Evolutionary conservation across 83 land plant species (phyloP), one percentile per base, ranked within the genome.

Genomic region (Larix sibirica): DNA sequence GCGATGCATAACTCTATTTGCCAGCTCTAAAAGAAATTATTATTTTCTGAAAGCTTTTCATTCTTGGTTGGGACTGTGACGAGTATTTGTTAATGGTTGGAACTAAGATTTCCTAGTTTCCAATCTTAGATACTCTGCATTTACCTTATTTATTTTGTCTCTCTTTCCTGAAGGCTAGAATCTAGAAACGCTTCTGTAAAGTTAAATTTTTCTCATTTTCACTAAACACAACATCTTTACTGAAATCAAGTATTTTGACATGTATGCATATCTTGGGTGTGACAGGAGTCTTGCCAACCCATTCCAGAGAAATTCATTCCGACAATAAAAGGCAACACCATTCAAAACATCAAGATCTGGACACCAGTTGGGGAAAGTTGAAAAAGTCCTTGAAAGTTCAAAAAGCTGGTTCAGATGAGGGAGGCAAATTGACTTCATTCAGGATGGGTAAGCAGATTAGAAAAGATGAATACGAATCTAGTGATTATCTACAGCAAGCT

Each of bases 361-460:
- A 50, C 54, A 6, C 4, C 31, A 75, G 26, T 75, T 56, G 78
- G 14, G 78, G 31, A 13, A 75, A 75, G 59, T 75, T 3, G 31
- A 75, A 24, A 21, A 75, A 50, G 33, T 58, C 33, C 50, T 56
- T 47, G 1, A 75, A 75, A 75, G 31, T 23, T 50, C 18, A 50
- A 24, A 75, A 50, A 18, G 24, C 17, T 50, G 54, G 78, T 75
- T 47, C 28, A 50, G 33, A 36, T 24, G 75, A 82, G 77, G 44
- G 62, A 58, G 54, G 75, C 20, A 40, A 79, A 70, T 62, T 81
- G 50, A 28, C 26, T 60, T 68, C 69, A 79, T 24, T 77, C 82
- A 77, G 87, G 87, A 68, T 81, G 82, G 36, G 59, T 82, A 58
- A 88, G 80, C 21, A 62, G 38, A 23, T 54, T 28, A 71, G 56